Evolutionary conservation across 768 basidiomycete species (phyloP), one percentile per base, ranked within the genome.

Genomic region (Termitomyces sp.): DNA sequence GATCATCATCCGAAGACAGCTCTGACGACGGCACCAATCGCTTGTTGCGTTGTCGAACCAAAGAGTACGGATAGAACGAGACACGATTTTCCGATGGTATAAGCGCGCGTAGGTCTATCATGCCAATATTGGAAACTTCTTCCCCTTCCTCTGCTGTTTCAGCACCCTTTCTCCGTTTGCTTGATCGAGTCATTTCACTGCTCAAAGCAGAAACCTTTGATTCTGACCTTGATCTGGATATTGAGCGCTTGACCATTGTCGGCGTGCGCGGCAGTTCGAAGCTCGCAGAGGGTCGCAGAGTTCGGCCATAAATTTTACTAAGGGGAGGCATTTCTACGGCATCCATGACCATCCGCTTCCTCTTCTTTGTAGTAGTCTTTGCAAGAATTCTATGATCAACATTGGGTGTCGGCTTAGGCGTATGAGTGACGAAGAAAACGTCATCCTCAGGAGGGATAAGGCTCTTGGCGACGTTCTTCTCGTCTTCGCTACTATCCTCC

Each of bases 1-100:
- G 79, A 60, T 88, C 85, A 57, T 90, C 86, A 62, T 89, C 87
- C 3, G 87, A 88, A 3, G 84, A 83, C 20, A 73, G 66, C 53
- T 78, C 71, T 15, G 62, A 61, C 16, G 64, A 59, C 3, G 51
- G 44, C 45, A 57, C 54, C 24, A 26, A 36, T 26, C 12, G 48
- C 42, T 52, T 42, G 37, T 26, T 34, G 34, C 52, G 51, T 45
- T 57, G 34, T 24, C 60, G 50, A 29, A 36, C 58, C 15, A 57
- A 48, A 8, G 54, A 45, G 37, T 60, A 46, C 6, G 57, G 54
- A 12, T 49, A 56, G 20, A 44, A 45, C 29, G 60, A 54, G 29
- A 26, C 36, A 18, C 24, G 20, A 5, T 39, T 46, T 34, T 22
- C 56, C 16, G 49, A 55, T 5, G 50, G 16, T 42, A 57, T 20